Evolutionary conservation across 2,329 filamentous ascomycete species (phyloP).

Genomic region (Fonsecaea erecta): DNA sequence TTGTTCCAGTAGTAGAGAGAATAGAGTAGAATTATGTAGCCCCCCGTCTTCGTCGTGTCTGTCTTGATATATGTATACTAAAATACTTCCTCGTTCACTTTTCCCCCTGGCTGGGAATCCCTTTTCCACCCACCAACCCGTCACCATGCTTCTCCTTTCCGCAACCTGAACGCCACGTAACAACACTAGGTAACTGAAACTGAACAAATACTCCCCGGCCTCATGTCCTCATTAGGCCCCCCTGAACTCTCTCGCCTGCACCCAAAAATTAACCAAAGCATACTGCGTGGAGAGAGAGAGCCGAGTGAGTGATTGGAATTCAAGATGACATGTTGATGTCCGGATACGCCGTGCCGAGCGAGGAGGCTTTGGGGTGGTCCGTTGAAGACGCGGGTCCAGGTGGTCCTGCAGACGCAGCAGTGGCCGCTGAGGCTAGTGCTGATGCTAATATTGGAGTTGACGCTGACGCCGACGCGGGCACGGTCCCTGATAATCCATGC

Average conservation of each 20-base stretch:
- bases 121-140: too few species aligned
- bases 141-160: not conserved
- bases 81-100: too few species aligned
- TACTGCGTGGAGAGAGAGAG: too few species aligned
- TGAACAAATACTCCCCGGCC: too few species aligned
- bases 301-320: too few species aligned
- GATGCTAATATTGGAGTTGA: not conserved
- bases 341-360: not conserved
- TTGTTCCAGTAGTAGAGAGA: not conserved
- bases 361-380: not conserved
- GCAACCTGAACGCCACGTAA: not conserved
- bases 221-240: too few species aligned
- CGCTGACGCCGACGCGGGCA: not conserved
- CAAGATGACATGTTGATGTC: not conserved
- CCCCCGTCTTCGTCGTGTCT: not conserved
- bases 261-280: too few species aligned
- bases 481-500: too few species aligned
- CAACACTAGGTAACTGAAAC: too few species aligned
- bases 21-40: not conserved
- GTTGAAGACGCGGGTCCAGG: too few species aligned
- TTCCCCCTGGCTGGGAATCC: too few species aligned
- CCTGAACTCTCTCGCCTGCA: too few species aligned
- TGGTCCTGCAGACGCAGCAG: not conserved
- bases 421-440: not conserved
- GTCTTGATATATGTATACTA: not conserved